These are phyloP conservation scores for Dalbergia cultrata DNA, from an alignment of 306 rosid genomes.

Conservation along the genomic window DNA sequence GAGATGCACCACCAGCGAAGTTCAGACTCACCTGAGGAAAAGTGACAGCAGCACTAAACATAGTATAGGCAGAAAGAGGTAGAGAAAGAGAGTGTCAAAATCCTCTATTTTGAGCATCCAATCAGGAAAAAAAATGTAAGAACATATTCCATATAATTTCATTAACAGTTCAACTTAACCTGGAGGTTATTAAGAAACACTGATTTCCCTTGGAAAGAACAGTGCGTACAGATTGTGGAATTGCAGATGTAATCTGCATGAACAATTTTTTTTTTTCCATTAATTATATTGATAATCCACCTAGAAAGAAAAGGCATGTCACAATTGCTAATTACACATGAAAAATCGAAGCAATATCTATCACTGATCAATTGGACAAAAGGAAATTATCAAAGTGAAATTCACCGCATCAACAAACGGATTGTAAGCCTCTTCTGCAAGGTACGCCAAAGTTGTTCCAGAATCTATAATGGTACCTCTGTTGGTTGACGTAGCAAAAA, in stretches of 20 bases:
- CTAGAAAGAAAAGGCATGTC: constrained; percentile 6
- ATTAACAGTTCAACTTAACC: constrained; percentile 71
- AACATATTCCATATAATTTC: constrained; percentile 26
- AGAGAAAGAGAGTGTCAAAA: constrained; percentile 47
- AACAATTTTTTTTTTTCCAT: constrained; percentile 4
- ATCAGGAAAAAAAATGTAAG: constrained; percentile 36
- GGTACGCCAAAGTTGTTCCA: constrained; percentile 95
- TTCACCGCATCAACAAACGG: constrained; percentile 80
- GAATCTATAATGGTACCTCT: constrained; percentile 91
- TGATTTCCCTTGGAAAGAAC: constrained; percentile 69
- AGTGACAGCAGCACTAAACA: constrained; percentile 61
- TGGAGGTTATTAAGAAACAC: constrained; percentile 67
- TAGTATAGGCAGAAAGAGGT: constrained; percentile 21
- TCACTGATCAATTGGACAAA: constrained; percentile 19
- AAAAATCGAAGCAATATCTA: constrained; percentile 34
- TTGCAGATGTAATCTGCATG: constrained; percentile 61
- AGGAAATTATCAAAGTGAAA: constrained; percentile 43
- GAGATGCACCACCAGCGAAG: constrained; percentile 84
- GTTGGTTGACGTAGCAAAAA: constrained; percentile 72
- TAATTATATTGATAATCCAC: constrained; percentile 36
- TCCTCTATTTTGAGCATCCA: constrained; percentile 10
- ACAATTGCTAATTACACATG: constrained; percentile 8
- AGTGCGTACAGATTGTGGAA: constrained; percentile 64
- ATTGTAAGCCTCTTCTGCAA: constrained; percentile 76
- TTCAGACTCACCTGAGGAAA: constrained; percentile 90